Evolutionary conservation across 352 stramenopile genomes (phyloP), one percentile per base, ranked within the genome.

Genomic region (Pythium apleroticum): DNA sequence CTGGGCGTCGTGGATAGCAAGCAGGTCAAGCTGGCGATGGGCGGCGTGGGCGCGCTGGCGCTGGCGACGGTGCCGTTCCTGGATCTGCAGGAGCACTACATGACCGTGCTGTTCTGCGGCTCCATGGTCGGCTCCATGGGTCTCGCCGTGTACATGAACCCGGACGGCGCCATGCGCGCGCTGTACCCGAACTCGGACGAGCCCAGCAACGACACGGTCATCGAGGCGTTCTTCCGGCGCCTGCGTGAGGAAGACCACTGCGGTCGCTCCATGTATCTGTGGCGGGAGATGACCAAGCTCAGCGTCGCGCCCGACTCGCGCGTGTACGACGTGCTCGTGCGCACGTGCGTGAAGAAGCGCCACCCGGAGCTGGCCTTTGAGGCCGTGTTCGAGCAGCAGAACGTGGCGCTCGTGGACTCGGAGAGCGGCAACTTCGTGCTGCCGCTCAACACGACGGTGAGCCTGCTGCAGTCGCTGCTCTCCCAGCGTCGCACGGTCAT

Each of bases 171-270:
- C 37, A 80, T 89, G 54, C 84, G 84, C 19, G 72, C 87, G 24
- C 77, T 95, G 31, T 95, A 93, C 45, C 87, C 87, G 3, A 93
- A 93, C 62, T 72, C 73, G 20, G 81, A 91, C 58, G 85, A 95
- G 50, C 81, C 83, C 15, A 74, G 75, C 27, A 72, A 80, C 31
- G 83, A 90, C 52, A 76, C 73, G 6, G 59, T 95, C 30, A 89
- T 93, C 31, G 80, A 90, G 24, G 87, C 87, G 14, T 92, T 95
- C 64, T 93, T 93, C 63, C 81, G 84, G 0, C 84, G 87, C 11
- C 76, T 95, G 46, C 76, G 79, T n/a, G 87, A 95, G 52, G 87
- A 95, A 65, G 87, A 93, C 56, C 87, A 95, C 63, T 90, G 80
- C 65, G 84, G 87, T 0, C 76, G 87, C 45, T 84, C 81, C 30